Percentiles rank a stretch among this genome's conserved stretches.
Conservation (phyloP, 2,329 filamentous ascomycete species). For the Cladobotryum mycophilum region DNA sequence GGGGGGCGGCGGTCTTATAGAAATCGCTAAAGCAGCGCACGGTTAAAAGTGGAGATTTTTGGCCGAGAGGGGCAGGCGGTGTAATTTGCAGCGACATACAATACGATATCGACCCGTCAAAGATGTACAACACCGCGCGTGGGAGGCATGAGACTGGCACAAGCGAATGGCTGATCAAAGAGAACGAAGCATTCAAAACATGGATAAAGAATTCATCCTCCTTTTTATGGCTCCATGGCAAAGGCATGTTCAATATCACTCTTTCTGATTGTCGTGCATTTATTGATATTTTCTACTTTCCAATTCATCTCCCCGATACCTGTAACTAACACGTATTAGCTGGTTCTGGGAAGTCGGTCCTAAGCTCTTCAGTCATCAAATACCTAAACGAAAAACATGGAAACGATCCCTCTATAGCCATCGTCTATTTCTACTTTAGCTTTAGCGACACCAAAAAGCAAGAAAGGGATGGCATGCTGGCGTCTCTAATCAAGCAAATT, state of each 20-base stretch:
- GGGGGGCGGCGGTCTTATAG: too few relatives aligned
- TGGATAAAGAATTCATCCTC: constrained; percentile 4
- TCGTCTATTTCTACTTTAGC: constrained; percentile 8
- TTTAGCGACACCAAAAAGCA: constrained; percentile 7
- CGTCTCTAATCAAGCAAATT: constrained; percentile 9
- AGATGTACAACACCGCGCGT: background rate
- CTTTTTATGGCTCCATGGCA: constrained; percentile 11
- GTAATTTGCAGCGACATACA: too few relatives aligned
- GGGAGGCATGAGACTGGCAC: background rate
- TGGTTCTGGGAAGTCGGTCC: constrained; percentile 3
- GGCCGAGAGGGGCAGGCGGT: too few relatives aligned
- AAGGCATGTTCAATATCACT: constrained; percentile 2
- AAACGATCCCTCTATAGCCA: background rate
- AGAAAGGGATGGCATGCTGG: constrained; percentile 2
- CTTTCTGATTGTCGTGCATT: background rate
- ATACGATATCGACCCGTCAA: background rate
- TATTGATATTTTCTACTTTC: too few relatives aligned
- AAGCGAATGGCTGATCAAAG: background rate
- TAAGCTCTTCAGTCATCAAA: constrained; percentile 3
- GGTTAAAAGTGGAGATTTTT: too few relatives aligned
- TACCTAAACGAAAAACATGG: background rate
- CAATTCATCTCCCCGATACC: too few relatives aligned
- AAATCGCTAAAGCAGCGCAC: too few relatives aligned
- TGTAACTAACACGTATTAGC: background rate
- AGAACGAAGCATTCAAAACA: background rate